Conservation (phyloP, 2,329 filamentous ascomycete genomes). For the Diaporthe vaccinii region DNA sequence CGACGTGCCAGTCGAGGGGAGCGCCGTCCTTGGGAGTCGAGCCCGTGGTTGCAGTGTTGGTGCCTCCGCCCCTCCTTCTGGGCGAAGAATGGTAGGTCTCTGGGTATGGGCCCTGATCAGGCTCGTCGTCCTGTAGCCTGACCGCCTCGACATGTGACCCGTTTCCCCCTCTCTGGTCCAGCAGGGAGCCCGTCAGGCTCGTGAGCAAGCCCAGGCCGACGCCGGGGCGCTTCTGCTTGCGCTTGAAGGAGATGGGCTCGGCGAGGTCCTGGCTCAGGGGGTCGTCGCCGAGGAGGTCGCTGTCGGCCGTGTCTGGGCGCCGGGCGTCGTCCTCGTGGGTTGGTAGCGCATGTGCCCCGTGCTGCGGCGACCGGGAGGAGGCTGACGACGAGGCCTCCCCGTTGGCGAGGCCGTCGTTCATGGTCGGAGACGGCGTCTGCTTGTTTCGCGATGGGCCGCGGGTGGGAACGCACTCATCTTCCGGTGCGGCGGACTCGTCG, state of each 20-base stretch:
- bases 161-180: conserved; percentile 25
- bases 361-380: conserved; percentile 46
- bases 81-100: conserved; percentile 34
- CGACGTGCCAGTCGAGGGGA: conserved; percentile 85
- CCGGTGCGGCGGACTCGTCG: conserved; percentile 29
- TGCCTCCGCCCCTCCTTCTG: conserved; percentile 23
- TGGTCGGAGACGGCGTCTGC: conserved; percentile 38
- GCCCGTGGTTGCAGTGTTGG: background rate
- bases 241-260: conserved; percentile 77
- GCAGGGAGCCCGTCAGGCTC: conserved; percentile 55
- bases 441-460: conserved; percentile 29
- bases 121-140: background rate
- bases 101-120: background rate
- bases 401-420: conserved; percentile 42
- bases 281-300: conserved; percentile 66
- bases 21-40: conserved; percentile 59
- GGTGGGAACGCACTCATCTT: conserved; percentile 36
- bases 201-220: conserved; percentile 61
- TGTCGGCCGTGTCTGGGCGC: conserved; percentile 49
- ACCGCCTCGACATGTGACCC: conserved; percentile 30
- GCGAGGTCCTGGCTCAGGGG: conserved; percentile 65
- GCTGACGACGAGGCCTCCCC: conserved; percentile 50
- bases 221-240: conserved; percentile 69
- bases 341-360: conserved; percentile 49
- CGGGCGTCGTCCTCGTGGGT: conserved; percentile 62